These are phyloP conservation scores for Salisapilia sapeloensis DNA, from an alignment of 352 stramenopile genomes.

Conservation along the genomic window DNA sequence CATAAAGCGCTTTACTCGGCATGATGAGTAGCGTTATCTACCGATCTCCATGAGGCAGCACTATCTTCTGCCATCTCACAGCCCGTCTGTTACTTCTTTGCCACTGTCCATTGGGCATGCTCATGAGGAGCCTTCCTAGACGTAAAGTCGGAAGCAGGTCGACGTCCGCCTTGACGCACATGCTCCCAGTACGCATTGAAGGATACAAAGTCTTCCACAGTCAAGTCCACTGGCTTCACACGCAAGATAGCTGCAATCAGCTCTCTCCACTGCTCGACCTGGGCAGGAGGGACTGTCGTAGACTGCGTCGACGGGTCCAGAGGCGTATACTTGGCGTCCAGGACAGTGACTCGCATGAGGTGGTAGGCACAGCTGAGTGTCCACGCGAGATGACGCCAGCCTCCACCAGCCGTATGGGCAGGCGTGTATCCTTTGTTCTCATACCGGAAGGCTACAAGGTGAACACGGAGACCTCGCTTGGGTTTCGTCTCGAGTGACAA, in stretches of 20 bases:
- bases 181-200: conserved; percentile 78
- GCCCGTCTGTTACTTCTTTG: too few relatives aligned
- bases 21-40: too few relatives aligned
- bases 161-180: conserved; percentile 43
- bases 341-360: conserved; percentile 30
- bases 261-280: conserved; percentile 42
- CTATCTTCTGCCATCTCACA: too few relatives aligned
- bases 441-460: conserved; percentile 65
- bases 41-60: too few relatives aligned
- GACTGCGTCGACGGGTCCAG: conserved; percentile 10
- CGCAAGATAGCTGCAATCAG: conserved; percentile 65
- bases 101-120: conserved; percentile 67
- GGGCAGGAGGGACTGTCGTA: conserved; percentile 19
- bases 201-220: conserved; percentile 47
- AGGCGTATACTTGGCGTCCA: conserved; percentile 43
- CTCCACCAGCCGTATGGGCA: conserved; percentile 40
- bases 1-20: too few relatives aligned
- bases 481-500: conserved; percentile 14
- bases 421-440: conserved; percentile 58
- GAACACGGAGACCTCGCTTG: conserved; percentile 20
- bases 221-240: conserved; percentile 54
- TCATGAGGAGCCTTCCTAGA: conserved; percentile 73
- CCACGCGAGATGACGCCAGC: conserved; percentile 48
- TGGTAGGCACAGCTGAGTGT: conserved; percentile 52
- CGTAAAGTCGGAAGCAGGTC: conserved; percentile 57